A percentile compares a stretch with the other conserved stretches of the same genome.
These are phyloP conservation scores for Tilletia caries DNA, from an alignment of 1,284 basidiomycete genomes.

Conservation along the genomic window DNA sequence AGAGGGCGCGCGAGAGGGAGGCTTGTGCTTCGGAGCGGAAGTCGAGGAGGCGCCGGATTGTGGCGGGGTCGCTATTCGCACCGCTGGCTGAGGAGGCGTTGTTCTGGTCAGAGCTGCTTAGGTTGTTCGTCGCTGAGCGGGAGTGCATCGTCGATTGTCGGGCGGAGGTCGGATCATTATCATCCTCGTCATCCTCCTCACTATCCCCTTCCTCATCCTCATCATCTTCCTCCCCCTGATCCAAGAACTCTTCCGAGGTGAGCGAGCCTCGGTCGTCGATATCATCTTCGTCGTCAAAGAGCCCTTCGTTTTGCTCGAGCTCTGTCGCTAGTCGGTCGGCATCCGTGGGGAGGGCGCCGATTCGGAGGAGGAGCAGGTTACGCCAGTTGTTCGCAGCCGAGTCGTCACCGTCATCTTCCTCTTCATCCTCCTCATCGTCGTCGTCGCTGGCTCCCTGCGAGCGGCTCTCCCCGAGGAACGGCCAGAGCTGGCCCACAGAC, in stretches of 20 bases:
- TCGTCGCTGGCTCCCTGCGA: constrained; percentile 16
- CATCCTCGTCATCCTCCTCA: constrained; percentile 26
- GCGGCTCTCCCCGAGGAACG: constrained; percentile 28
- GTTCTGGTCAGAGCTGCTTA: constrained; percentile 23
- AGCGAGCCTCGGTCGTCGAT: not conserved
- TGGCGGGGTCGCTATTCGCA: constrained; percentile 34
- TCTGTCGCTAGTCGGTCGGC: not conserved
- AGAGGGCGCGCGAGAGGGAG: constrained; percentile 81
- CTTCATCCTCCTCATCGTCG: constrained; percentile 9
- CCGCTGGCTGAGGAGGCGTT: not conserved
- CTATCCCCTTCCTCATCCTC: constrained; percentile 32
- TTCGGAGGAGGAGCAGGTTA: constrained; percentile 4
- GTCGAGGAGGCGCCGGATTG: constrained; percentile 58
- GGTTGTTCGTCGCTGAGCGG: constrained; percentile 30
- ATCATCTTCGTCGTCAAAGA: constrained; percentile 5
- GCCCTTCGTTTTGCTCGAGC: not conserved
- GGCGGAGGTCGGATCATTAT: constrained; percentile 1
- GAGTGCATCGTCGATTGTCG: constrained; percentile 38
- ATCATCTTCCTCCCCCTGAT: constrained; percentile 16
- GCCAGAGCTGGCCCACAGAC: constrained; percentile 43
- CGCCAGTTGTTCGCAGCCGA: not conserved
- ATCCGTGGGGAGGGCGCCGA: not conserved
- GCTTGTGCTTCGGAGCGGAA: constrained; percentile 73
- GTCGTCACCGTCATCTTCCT: not conserved
- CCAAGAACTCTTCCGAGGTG: constrained; percentile 9